phyloP scores from a whole-genome alignment of 148 eudicot genomes.

The Pouteria glomerata region DNA sequence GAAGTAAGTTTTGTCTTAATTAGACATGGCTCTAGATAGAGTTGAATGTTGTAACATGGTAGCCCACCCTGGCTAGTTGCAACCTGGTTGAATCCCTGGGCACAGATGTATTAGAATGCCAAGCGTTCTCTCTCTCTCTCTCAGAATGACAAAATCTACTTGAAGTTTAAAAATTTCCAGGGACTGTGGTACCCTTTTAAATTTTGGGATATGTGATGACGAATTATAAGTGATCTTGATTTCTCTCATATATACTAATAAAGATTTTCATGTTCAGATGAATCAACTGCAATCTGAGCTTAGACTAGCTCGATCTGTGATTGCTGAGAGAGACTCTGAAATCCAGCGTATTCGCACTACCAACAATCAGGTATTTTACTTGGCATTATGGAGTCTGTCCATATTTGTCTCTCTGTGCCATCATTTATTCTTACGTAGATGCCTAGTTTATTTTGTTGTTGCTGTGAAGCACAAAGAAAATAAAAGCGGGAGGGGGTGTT shows the following conservation, averaged over 20 bases:
- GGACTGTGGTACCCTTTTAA: too few species aligned
- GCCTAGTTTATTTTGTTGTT: not conserved
- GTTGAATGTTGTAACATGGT: not conserved
- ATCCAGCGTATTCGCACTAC: slow-evolving; percentile 72
- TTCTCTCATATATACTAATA: not conserved
- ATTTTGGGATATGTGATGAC: too few species aligned
- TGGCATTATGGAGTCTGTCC: not conserved
- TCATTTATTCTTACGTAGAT: not conserved
- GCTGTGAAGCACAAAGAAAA: not conserved
- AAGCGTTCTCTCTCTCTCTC: not conserved
- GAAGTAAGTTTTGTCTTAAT: not conserved
- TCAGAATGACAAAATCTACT: too few species aligned
- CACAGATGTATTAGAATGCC: not conserved
- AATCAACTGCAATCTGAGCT: slow-evolving; percentile 92
- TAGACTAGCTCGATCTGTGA: slow-evolving; percentile 87
- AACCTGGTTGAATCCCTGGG: not conserved
- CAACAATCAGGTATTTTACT: slow-evolving; percentile 68
- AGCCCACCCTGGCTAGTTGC: not conserved
- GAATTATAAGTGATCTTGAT: not conserved
- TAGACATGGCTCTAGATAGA: not conserved
- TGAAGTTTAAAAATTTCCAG: too few species aligned
- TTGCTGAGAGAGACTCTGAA: slow-evolving; percentile 87
- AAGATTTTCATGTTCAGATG: slow-evolving; percentile 50
- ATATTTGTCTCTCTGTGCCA: not conserved
- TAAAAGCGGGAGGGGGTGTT: not conserved